Evolutionary conservation across 768 basidiomycete species (phyloP), one percentile per base, ranked within the genome.

Genomic region (Trametopsis cervina): DNA sequence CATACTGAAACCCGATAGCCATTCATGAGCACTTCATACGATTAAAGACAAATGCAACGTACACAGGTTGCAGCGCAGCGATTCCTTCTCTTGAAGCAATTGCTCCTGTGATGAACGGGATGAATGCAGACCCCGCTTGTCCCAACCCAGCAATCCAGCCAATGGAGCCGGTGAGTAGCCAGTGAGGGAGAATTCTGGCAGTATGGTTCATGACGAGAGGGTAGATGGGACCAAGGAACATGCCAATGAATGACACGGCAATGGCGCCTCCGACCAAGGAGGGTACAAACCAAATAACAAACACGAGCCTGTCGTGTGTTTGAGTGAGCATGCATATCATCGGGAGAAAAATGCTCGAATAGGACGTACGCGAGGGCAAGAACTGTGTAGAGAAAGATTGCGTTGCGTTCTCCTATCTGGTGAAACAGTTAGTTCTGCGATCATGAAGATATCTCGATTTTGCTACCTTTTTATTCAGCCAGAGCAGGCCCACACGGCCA

Each of bases 231-330:
- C 75, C 77, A 20, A 79, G 63, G 27, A 75, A 55, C 13, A 80
- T 45, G 37, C 83, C 83, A 35, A 81, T 64, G 29, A 84, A 61
- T 2, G 78, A 66, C 40, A 77, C 72, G 11, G 74, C 69, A 4
- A 83, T 64, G 0, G 77, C 81, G 36, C 71, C 71, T 17, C 72
- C 76, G 22, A 80, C 62, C 38, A 85, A 61, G 4, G 69, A 71
- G 1, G 76, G 75, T 0, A 76, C 75, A 3, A 76, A 63, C 82
- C 83, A 84, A 9, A 83, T 64, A 26, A 76, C 60, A 29, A 83
- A 56, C 53, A 82, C 74, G 22, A 83, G 64, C 12, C 72, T 78
- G 6, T 2, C 10, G 17, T 18, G 29, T 33, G 15, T n/a, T 49
- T 25, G 26, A 17, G 13, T 22, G 36, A 26, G 29, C n/a, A 3